Evolutionary conservation across 345 rosid species (phyloP).

Genomic region (Eucalyptus curtisii): DNA sequence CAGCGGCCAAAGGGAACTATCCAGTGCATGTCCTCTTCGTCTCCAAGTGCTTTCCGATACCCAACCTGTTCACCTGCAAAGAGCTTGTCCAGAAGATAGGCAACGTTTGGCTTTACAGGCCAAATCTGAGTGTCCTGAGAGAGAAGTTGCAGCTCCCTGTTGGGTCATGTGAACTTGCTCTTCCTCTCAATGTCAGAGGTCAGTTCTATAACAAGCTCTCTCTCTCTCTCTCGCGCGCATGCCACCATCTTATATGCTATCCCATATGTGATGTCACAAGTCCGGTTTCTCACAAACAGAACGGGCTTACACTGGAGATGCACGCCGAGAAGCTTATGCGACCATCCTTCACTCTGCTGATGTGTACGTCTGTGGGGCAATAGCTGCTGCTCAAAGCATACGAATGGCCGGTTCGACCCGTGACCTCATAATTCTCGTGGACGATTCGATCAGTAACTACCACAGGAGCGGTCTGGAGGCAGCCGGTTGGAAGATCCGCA

Average conservation of each 20-base stretch:
- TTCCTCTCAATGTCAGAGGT: slow-evolving; percentile 74
- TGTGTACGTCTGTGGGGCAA: slow-evolving; percentile 87
- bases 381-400: slow-evolving; percentile 88
- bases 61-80: slow-evolving; percentile 75
- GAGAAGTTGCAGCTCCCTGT: slow-evolving; percentile 69
- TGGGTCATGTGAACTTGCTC: slow-evolving; percentile 94
- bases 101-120: slow-evolving; percentile 62
- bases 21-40: slow-evolving; percentile 64
- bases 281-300: slow-evolving; percentile 16
- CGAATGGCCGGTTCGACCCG: slow-evolving; percentile 80
- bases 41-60: slow-evolving; percentile 62
- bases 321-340: slow-evolving; percentile 78
- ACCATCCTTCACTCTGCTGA: slow-evolving; percentile 93
- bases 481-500: slow-evolving; percentile 86
- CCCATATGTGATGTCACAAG: neutral
- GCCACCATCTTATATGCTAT: neutral
- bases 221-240: neutral
- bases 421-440: slow-evolving; percentile 90
- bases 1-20: slow-evolving; percentile 58
- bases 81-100: slow-evolving; percentile 50
- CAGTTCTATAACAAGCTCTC: neutral
- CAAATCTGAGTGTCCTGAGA: slow-evolving; percentile 51
- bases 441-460: slow-evolving; percentile 57
- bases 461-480: slow-evolving; percentile 84
- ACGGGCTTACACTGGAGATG: slow-evolving; percentile 38